Conservation (phyloP, 1,139 yeast genomes). For the Yamadazyma buinensis region DNA sequence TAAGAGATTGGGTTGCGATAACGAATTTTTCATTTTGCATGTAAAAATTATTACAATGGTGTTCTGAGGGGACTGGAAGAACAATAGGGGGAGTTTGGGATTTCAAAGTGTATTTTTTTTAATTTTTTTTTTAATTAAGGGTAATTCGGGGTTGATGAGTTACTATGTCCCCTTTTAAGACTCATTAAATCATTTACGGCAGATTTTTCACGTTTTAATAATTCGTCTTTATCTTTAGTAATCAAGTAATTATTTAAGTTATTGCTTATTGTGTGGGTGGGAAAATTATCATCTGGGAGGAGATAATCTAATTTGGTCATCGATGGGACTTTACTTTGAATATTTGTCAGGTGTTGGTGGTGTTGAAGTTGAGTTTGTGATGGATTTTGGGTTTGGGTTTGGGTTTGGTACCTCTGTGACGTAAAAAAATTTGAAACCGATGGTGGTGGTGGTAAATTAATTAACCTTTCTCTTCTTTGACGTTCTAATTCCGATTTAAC, state of each 20-base stretch:
- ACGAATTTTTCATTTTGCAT: too few relatives aligned
- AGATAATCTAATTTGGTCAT: conserved; percentile 28
- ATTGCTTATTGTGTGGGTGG: conserved; percentile 16
- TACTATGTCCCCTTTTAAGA: conserved; percentile 15
- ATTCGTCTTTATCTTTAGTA: conserved; percentile 11
- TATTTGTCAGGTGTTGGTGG: too few relatives aligned
- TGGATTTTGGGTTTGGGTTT: conserved; percentile 7
- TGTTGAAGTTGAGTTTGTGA: too few relatives aligned
- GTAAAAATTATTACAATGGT: too few relatives aligned
- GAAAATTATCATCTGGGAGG: conserved; percentile 24
- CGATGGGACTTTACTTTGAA: conserved; percentile 24
- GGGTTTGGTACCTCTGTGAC: conserved; percentile 4
- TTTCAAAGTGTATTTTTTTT: too few relatives aligned
- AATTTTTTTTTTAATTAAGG: background rate
- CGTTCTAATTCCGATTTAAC: too few relatives aligned
- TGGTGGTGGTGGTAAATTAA: conserved; percentile 11
- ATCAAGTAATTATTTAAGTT: background rate
- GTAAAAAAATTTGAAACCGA: conserved; percentile 7
- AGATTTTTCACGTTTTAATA: conserved; percentile 32
- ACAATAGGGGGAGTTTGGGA: too few relatives aligned
- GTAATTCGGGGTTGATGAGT: conserved; percentile 3
- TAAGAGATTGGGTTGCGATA: too few relatives aligned
- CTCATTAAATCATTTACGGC: conserved; percentile 36
- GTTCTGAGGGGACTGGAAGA: too few relatives aligned
- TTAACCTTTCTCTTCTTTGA: too few relatives aligned